Percentiles rank a stretch among this genome's conserved stretches.
Evolutionary conservation across 2,329 filamentous ascomycete genomes (phyloP).

Genomic region (Fusarium azukiicola): DNA sequence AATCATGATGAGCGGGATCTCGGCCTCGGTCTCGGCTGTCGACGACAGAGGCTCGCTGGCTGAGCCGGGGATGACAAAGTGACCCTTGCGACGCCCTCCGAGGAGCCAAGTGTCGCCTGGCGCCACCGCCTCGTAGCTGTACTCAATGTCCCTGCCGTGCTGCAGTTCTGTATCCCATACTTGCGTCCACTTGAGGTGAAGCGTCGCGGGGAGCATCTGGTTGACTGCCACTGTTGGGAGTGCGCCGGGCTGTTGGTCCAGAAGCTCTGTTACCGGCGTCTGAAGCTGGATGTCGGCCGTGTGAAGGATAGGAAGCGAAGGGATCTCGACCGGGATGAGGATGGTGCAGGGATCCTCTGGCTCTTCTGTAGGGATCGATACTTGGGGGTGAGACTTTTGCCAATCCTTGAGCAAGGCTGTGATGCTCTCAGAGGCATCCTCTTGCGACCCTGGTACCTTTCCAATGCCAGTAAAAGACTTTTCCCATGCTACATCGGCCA

Average conservation of each 20-base stretch:
- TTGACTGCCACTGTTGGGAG: conserved; percentile 77
- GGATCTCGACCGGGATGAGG: conserved; percentile 94
- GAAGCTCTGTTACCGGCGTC: conserved; percentile 57
- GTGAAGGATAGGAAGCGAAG: conserved; percentile 90
- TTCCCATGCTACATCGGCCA: conserved; percentile 71
- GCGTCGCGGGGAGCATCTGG: conserved; percentile 81
- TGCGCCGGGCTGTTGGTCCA: conserved; percentile 57
- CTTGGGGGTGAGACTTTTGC: conserved; percentile 55
- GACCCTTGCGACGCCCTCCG: conserved; percentile 89
- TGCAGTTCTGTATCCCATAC: conserved; percentile 76
- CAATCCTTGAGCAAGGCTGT: conserved; percentile 58
- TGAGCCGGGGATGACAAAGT: conserved; percentile 81
- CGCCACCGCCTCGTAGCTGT: conserved; percentile 90
- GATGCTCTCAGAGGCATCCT: conserved; percentile 56
- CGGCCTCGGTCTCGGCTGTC: conserved; percentile 73
- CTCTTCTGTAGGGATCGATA: conserved; percentile 53
- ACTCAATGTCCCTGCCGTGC: conserved; percentile 79
- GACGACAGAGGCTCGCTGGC: conserved; percentile 67
- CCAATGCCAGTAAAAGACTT: conserved; percentile 74
- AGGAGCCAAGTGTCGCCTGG: conserved; percentile 90
- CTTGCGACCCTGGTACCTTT: conserved; percentile 58
- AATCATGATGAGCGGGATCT: conserved; percentile 87
- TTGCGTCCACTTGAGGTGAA: conserved; percentile 82
- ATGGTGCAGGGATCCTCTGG: conserved; percentile 79
- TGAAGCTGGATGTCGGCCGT: conserved; percentile 85